Percentiles rank a stretch among this genome's conserved stretches.
These are phyloP conservation scores for Neonectria coccinea DNA, from an alignment of 2,329 filamentous ascomycete species.

Conservation along the genomic window DNA sequence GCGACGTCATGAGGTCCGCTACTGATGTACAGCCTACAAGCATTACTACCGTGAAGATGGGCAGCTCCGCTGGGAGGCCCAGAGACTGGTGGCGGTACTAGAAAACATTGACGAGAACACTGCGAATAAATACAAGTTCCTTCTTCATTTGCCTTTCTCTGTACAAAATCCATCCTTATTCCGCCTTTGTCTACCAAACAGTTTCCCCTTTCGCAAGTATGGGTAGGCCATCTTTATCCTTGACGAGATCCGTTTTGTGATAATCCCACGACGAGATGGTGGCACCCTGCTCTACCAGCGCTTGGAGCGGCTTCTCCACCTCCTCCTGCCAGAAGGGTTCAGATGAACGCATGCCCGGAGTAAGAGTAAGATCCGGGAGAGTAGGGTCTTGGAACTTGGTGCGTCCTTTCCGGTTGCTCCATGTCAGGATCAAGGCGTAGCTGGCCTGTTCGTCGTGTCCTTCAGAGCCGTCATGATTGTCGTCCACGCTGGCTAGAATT, in stretches of 20 bases:
- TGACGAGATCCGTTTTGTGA: neutral
- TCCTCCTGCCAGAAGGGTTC: slow-evolving; percentile 9
- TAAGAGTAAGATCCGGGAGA: neutral
- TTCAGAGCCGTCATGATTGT: neutral
- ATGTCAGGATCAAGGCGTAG: slow-evolving; percentile 3
- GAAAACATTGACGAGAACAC: neutral
- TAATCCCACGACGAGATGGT: slow-evolving; percentile 6
- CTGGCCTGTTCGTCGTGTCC: neutral
- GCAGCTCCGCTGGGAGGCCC: no score
- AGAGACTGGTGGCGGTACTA: neutral
- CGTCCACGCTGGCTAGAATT: neutral
- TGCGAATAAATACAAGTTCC: neutral
- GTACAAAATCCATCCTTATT: neutral
- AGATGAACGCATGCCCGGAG: neutral
- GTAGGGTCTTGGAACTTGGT: slow-evolving; percentile 5
- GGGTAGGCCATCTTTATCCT: neutral
- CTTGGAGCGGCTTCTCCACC: slow-evolving; percentile 1
- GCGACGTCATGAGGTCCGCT: no score
- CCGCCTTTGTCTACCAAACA: neutral
- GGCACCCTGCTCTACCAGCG: slow-evolving; percentile 5
- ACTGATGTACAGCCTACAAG: no score
- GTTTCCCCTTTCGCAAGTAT: neutral
- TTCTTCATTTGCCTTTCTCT: neutral
- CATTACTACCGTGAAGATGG: no score
- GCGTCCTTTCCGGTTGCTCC: slow-evolving; percentile 1